A percentile compares a stretch with the other conserved stretches of the same genome.
Evolutionary conservation across 345 rosid species (phyloP).

Genomic region (Gynandropsis gynandra): DNA sequence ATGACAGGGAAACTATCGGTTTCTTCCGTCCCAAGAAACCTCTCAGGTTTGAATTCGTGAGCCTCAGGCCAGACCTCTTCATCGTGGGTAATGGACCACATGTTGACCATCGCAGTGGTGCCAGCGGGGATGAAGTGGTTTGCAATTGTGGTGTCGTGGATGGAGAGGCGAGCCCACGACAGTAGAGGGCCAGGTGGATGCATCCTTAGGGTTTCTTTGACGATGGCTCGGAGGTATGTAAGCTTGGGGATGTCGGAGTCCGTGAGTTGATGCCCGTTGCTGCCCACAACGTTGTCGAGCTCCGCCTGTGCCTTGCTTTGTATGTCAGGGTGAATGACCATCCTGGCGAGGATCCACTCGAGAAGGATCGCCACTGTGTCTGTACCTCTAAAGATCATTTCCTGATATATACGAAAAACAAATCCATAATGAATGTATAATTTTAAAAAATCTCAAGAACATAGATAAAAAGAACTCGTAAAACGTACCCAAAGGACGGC

Average conservation of each 20-base stretch:
- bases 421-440: not conserved
- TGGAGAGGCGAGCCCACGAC: slow-evolving; percentile 86
- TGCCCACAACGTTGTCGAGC: slow-evolving; percentile 34
- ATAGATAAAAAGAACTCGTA: not conserved
- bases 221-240: slow-evolving; percentile 51
- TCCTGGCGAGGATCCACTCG: slow-evolving; percentile 83
- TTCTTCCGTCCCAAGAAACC: slow-evolving; percentile 23
- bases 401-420: slow-evolving; percentile 28
- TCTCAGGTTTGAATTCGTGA: slow-evolving; percentile 23
- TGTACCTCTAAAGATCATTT: slow-evolving; percentile 87
- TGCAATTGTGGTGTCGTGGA: slow-evolving; percentile 54
- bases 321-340: slow-evolving; percentile 52
- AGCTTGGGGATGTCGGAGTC: slow-evolving; percentile 55
- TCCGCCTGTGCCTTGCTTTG: slow-evolving; percentile 62
- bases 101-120: slow-evolving; percentile 86
- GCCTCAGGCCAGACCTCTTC: slow-evolving; percentile 26
- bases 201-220: slow-evolving; percentile 72
- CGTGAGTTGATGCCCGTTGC: slow-evolving; percentile 18
- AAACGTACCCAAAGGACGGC: slow-evolving; percentile 45
- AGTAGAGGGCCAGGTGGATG: slow-evolving; percentile 94
- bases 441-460: not conserved
- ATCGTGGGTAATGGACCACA: slow-evolving; percentile 87
- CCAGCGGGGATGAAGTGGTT: slow-evolving; percentile 52
- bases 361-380: slow-evolving; percentile 75
- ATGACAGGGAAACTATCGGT: slow-evolving; percentile 31